Conservation (phyloP, 371 early-diverging fungal genomes). For the Batkoa obscura region DNA sequence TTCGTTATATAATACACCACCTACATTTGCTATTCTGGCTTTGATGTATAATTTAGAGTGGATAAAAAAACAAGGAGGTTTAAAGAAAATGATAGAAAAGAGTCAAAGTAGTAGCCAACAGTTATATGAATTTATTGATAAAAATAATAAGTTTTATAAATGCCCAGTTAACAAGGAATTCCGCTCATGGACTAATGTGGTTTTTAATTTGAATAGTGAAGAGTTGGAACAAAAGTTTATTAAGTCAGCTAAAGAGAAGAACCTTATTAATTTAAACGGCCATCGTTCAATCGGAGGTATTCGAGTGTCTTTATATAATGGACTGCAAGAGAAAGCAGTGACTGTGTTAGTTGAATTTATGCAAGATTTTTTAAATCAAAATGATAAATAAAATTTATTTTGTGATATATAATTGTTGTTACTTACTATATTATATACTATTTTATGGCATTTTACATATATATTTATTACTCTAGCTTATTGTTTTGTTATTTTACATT, state of each 20-base stretch:
- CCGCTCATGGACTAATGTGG: slow-evolving; percentile 81
- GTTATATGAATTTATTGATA: slow-evolving; percentile 51
- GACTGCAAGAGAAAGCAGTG: no score
- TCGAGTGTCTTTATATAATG: slow-evolving; percentile 86
- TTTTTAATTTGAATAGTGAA: slow-evolving; percentile 49
- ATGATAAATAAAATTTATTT: no score
- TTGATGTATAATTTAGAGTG: slow-evolving; percentile 42
- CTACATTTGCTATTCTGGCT: slow-evolving; percentile 77
- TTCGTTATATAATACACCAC: slow-evolving; percentile 93
- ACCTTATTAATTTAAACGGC: slow-evolving; percentile 75
- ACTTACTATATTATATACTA: no score
- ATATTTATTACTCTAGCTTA: no score
- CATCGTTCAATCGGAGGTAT: slow-evolving; percentile 91
- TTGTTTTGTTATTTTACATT: no score
- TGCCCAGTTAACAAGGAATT: slow-evolving; percentile 38
- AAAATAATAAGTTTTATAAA: slow-evolving; percentile 33
- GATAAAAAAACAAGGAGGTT: slow-evolving; percentile 43
- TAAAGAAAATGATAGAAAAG: slow-evolving; percentile 33
- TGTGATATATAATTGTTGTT: no score
- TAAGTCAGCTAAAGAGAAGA: slow-evolving; percentile 25
- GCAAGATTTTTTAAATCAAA: no score
- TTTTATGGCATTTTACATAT: no score
- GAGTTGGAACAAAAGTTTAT: slow-evolving; percentile 66
- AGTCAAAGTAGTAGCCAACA: slow-evolving; percentile 41
- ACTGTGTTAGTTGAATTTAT: no score